Evolutionary conservation across 2,329 filamentous ascomycete species (phyloP).

Genomic region (Septoria petroselini): DNA sequence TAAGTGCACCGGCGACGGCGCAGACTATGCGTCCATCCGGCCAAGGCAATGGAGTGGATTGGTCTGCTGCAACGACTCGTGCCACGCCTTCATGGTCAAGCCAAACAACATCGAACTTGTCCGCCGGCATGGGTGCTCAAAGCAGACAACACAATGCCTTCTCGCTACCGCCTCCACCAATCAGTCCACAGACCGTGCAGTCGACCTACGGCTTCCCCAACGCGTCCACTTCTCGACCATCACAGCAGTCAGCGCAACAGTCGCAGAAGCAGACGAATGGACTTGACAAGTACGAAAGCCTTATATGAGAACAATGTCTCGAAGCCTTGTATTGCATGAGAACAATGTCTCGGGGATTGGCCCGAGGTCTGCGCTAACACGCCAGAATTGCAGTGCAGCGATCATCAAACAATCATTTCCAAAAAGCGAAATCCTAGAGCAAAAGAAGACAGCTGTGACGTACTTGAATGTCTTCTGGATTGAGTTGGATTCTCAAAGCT

Average conservation of each 20-base stretch:
- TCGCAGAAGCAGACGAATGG: slow-evolving; percentile 38
- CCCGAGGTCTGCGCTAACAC: too few relatives aligned
- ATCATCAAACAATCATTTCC: too few relatives aligned
- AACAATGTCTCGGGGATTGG: too few relatives aligned
- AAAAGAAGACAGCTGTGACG: too few relatives aligned
- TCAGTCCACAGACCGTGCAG: slow-evolving; percentile 38
- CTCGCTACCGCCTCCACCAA: slow-evolving; percentile 32
- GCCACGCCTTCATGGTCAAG: slow-evolving; percentile 23
- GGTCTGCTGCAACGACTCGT: slow-evolving; percentile 9
- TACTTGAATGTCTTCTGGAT: too few relatives aligned
- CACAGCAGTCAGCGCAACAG: slow-evolving; percentile 36
- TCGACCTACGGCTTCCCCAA: slow-evolving; percentile 40
- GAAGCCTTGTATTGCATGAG: too few relatives aligned
- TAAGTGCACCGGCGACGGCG: slow-evolving; percentile 23
- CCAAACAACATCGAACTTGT: slow-evolving; percentile 24
- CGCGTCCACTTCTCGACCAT: slow-evolving; percentile 28
- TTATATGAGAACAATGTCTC: slow-evolving; percentile 47
- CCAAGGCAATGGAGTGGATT: slow-evolving; percentile 8
- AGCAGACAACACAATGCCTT: slow-evolving; percentile 19
- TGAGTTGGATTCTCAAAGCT: too few relatives aligned
- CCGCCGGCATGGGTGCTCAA: neutral
- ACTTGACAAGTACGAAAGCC: slow-evolving; percentile 66
- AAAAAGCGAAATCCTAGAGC: too few relatives aligned
- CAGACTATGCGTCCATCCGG: neutral
- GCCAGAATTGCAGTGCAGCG: too few relatives aligned